Percentiles rank a stretch among this genome's conserved stretches.
Conservation (phyloP, 2,329 filamentous ascomycete species). For the Colletotrichum scovillei region DNA sequence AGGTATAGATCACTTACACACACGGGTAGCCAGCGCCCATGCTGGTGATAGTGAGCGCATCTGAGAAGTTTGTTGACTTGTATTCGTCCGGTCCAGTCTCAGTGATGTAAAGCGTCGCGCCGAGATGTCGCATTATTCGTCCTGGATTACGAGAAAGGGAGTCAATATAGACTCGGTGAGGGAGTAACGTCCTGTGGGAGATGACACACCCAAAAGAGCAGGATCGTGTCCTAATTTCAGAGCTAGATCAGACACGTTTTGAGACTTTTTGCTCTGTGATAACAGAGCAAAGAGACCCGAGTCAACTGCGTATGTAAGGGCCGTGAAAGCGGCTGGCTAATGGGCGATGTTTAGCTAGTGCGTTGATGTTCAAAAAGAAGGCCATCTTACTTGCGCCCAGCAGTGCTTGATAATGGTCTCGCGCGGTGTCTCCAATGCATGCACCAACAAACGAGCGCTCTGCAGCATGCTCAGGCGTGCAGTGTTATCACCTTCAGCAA, state of each 20-base stretch:
- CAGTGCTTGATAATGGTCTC: constrained; percentile 45
- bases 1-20: constrained; percentile 38
- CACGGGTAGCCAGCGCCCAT: constrained; percentile 48
- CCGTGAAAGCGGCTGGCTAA: constrained; percentile 40
- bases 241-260: constrained; percentile 3
- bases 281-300: constrained; percentile 49
- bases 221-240: not conserved
- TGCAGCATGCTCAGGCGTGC: constrained; percentile 10
- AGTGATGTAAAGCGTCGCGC: constrained; percentile 51
- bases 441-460: constrained; percentile 7
- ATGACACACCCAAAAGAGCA: constrained; percentile 1
- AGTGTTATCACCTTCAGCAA: not conserved
- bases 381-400: constrained; percentile 43
- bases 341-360: constrained; percentile 40
- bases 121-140: constrained; percentile 50
- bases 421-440: constrained; percentile 42
- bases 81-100: constrained; percentile 51
- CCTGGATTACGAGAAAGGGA: not conserved
- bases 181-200: too few species aligned
- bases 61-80: constrained; percentile 50
- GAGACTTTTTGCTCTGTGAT: constrained; percentile 37
- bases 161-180: too few species aligned
- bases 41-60: constrained; percentile 46
- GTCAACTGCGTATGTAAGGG: constrained; percentile 45
- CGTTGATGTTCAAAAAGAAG: constrained; percentile 15